Percentiles rank a stretch among this genome's conserved stretches.
These are phyloP conservation scores for Phytophthora macrochlamydospora DNA, from an alignment of 352 stramenopile genomes.

Conservation along the genomic window DNA sequence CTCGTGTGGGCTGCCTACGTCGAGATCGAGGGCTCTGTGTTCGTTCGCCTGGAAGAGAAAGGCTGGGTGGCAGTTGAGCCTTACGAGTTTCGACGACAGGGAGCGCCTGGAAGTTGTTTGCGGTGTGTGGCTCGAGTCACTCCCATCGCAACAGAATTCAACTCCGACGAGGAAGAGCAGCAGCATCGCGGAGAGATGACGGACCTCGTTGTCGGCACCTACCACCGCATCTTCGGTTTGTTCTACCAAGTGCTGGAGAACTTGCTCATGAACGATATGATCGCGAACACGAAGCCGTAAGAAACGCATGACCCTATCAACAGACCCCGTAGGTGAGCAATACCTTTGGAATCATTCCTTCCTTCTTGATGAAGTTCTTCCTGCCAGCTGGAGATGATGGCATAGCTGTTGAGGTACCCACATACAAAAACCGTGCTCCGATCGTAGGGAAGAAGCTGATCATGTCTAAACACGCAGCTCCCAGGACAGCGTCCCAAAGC, in stretches of 20 bases:
- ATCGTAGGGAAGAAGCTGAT: too few species aligned
- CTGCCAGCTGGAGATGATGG: too few species aligned
- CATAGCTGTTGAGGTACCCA: too few species aligned
- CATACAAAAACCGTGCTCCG: too few species aligned
- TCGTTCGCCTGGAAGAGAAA: constrained; percentile 36
- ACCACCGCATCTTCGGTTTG: constrained; percentile 21
- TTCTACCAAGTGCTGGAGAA: constrained; percentile 26
- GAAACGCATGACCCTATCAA: too few species aligned
- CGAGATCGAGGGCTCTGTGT: constrained; percentile 36
- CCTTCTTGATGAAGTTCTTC: too few species aligned
- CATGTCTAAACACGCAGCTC: too few species aligned
- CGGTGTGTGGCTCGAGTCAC: constrained; percentile 11
- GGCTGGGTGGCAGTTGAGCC: constrained; percentile 18
- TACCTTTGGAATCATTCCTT: too few species aligned
- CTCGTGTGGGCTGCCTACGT: constrained; percentile 35
- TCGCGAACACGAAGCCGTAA: background rate
- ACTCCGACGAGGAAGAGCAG: constrained; percentile 13
- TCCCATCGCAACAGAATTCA: constrained; percentile 14
- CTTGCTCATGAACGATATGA: constrained; percentile 16
- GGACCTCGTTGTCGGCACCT: constrained; percentile 15
- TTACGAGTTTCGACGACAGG: background rate
- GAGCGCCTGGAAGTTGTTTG: constrained; percentile 4
- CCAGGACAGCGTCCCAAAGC: too few species aligned
- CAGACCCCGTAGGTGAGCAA: too few species aligned
- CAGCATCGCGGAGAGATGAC: constrained; percentile 16